A percentile compares a stretch with the other conserved stretches of the same genome.
Conservation (phyloP, 768 basidiomycete genomes). For the Exidia glandulosa region DNA sequence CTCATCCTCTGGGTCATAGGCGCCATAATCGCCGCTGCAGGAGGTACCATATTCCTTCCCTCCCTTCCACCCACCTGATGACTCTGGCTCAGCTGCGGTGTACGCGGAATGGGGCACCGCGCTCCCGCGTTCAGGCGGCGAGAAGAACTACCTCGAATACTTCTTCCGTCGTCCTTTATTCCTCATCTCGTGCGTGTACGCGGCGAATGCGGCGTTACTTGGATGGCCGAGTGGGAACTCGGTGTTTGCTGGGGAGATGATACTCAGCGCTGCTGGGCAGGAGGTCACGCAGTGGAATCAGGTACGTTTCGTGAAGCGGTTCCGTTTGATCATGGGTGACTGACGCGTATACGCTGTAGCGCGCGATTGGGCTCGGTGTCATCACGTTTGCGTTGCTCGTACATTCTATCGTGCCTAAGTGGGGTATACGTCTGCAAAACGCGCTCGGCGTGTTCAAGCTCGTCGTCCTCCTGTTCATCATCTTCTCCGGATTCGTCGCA, state of each 20-base stretch:
- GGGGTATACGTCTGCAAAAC: constrained; percentile 56
- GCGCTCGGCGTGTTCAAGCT: constrained; percentile 51
- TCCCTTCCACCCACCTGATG: background rate
- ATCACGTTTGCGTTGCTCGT: constrained; percentile 45
- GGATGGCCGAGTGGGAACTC: constrained; percentile 15
- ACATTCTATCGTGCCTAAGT: constrained; percentile 42
- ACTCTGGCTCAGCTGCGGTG: background rate
- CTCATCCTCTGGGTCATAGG: constrained; percentile 65
- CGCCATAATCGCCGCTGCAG: constrained; percentile 49
- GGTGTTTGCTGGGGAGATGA: constrained; percentile 15
- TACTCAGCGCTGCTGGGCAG: constrained; percentile 38
- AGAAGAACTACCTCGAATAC: constrained; percentile 68
- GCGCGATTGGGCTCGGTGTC: constrained; percentile 41
- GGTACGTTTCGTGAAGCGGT: too few species aligned
- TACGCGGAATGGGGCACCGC: constrained; percentile 46
- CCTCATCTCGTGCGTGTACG: constrained; percentile 38
- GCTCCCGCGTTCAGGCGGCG: constrained; percentile 52
- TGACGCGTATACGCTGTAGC: constrained; percentile 14
- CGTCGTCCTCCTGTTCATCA: constrained; percentile 41
- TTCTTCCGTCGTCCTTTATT: constrained; percentile 42
- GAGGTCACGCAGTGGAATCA: constrained; percentile 26
- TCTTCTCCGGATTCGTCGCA: constrained; percentile 39
- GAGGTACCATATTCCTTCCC: constrained; percentile 46
- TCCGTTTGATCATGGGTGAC: too few species aligned
- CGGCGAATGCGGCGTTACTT: constrained; percentile 35